Percentiles rank a stretch among this genome's conserved stretches.
phyloP scores from a whole-genome alignment of 768 basidiomycete genomes.

The Nidula microcarpa region DNA sequence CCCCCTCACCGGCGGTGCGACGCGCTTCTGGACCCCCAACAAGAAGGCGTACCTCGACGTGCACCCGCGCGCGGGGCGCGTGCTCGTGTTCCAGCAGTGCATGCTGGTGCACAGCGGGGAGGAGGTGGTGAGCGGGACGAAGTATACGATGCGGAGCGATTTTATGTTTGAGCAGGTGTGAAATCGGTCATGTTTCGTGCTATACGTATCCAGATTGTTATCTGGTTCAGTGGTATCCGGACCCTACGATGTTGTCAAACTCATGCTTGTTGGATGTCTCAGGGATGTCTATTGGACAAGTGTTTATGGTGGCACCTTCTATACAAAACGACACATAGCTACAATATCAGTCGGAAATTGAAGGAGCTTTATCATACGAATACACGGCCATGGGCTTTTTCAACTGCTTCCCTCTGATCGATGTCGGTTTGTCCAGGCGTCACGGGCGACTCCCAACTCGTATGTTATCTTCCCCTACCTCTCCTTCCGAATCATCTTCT shows the following conservation, averaged over 20 bases:
- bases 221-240: constrained; percentile 52
- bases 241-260: constrained; percentile 52
- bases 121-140: constrained; percentile 66
- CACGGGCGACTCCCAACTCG: constrained; percentile 11
- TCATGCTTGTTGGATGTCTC: constrained; percentile 24
- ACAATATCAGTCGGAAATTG: too few species aligned
- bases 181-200: not conserved
- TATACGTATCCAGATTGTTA: constrained; percentile 63
- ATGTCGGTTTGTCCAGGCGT: constrained; percentile 4
- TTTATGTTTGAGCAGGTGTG: constrained; percentile 69
- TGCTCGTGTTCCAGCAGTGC: constrained; percentile 38
- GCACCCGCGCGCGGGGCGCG: constrained; percentile 31
- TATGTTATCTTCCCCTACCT: constrained; percentile 17
- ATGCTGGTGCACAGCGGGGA: constrained; percentile 57
- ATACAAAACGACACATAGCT: too few species aligned
- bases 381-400: too few species aligned
- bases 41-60: constrained; percentile 30
- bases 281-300: not conserved
- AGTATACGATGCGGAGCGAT: constrained; percentile 97
- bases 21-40: constrained; percentile 33
- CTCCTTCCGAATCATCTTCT: constrained; percentile 19
- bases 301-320: too few species aligned
- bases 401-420: not conserved
- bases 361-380: too few species aligned
- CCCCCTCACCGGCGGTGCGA: constrained; percentile 25